A percentile compares a stretch with the other conserved stretches of the same genome.
Evolutionary conservation across 1,284 basidiomycete species (phyloP).

Genomic region (Apiotrichum mycotoxinovorans): DNA sequence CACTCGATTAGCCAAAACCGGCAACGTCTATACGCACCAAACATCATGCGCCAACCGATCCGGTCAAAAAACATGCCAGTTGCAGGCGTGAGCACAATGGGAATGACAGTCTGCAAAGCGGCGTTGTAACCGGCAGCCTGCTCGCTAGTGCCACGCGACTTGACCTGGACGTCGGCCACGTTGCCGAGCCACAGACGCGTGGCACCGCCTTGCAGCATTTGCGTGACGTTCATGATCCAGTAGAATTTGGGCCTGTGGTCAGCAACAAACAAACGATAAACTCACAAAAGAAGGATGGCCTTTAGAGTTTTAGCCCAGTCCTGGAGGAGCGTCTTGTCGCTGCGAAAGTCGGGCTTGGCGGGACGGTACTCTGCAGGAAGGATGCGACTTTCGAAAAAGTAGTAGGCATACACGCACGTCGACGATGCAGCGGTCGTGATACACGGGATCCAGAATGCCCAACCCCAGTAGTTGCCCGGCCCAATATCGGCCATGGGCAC

Average conservation of each 20-base stretch:
- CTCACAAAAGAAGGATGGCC: conserved; percentile 5
- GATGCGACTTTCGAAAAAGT: conserved; percentile 41
- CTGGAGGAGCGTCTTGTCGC: conserved; percentile 8
- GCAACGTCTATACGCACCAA: conserved; percentile 8
- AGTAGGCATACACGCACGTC: conserved; percentile 34
- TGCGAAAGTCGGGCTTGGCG: conserved; percentile 7
- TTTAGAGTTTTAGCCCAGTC: conserved; percentile 8
- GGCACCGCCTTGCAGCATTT: conserved; percentile 45
- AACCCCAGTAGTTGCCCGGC: conserved; percentile 30
- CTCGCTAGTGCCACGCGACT: conserved; percentile 46
- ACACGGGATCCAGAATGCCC: conserved; percentile 36
- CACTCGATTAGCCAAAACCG: not conserved
- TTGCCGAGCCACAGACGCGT: conserved; percentile 49
- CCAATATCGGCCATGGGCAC: conserved; percentile 39
- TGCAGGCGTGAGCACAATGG: conserved; percentile 50
- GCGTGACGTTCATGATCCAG: conserved; percentile 31
- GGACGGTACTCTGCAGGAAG: conserved; percentile 9
- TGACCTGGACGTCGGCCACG: conserved; percentile 49
- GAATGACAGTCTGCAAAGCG: conserved; percentile 49
- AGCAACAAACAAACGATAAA: not conserved
- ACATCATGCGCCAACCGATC: conserved; percentile 41
- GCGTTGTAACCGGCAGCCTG: conserved; percentile 51
- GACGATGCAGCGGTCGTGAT: conserved; percentile 4
- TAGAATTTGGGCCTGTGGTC: conserved; percentile 35
- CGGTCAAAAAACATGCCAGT: conserved; percentile 45